Percentiles rank a stretch among this genome's conserved stretches.
phyloP scores from a whole-genome alignment of 1,284 basidiomycete species.

The Kwoniella shivajii region DNA sequence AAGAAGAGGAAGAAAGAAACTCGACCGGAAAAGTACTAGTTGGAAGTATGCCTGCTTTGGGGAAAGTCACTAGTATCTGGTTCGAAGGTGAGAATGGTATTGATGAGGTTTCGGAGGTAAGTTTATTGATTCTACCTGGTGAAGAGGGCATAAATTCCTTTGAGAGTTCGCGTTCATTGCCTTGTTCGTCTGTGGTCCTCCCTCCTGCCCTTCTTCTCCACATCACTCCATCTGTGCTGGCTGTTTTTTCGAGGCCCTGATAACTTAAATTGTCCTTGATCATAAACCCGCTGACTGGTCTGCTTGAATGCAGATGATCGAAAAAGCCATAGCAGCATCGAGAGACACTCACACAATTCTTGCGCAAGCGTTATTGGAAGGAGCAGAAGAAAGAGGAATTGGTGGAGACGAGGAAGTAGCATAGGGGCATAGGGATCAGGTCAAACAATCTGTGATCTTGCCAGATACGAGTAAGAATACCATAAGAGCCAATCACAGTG shows the following conservation, averaged over 20 bases:
- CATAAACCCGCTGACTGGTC: no score
- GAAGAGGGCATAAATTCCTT: no score
- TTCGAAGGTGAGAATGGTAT: constrained; percentile 64
- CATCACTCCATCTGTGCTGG: no score
- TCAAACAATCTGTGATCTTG: no score
- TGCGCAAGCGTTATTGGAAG: constrained; percentile 38
- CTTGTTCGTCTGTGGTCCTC: background rate
- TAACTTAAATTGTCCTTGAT: no score
- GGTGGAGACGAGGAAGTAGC: background rate
- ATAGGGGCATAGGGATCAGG: no score
- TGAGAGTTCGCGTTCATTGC: background rate
- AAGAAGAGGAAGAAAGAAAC: constrained; percentile 51
- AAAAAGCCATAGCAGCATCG: constrained; percentile 29
- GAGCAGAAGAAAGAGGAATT: constrained; percentile 21
- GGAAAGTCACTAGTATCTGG: constrained; percentile 78
- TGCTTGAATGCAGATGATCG: constrained; percentile 39
- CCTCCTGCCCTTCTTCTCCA: background rate
- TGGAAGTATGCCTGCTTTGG: constrained; percentile 86
- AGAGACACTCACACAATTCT: constrained; percentile 36
- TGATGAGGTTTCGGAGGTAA: constrained; percentile 39
- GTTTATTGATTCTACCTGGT: no score
- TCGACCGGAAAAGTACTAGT: constrained; percentile 69
- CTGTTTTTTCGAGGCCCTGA: no score
- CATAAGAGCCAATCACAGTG: background rate
- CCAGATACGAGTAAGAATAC: no score